These are phyloP conservation scores for Brassica carinata DNA, from an alignment of 345 rosid species.

Conservation along the genomic window DNA sequence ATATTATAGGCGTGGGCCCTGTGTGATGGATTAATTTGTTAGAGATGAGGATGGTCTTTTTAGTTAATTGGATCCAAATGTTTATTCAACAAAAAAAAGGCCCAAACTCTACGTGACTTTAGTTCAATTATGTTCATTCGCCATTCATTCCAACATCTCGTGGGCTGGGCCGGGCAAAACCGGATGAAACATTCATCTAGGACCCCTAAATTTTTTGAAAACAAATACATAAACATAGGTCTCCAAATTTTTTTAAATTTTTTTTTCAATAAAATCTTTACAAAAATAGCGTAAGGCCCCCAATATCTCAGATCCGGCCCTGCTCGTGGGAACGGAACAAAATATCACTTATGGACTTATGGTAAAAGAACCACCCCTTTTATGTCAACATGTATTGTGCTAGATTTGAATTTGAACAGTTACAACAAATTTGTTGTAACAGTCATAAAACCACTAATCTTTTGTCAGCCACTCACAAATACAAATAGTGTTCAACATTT, in stretches of 20 bases:
- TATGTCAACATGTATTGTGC: not conserved
- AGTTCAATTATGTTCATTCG: too few relatives aligned
- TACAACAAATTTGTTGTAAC: not conserved
- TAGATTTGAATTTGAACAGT: not conserved
- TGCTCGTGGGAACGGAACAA: too few relatives aligned
- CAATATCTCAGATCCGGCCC: too few relatives aligned
- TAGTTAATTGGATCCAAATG: slow-evolving; percentile 7
- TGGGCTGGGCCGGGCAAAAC: too few relatives aligned
- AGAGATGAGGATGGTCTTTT: not conserved
- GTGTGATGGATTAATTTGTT: not conserved
- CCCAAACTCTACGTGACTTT: slow-evolving; percentile 1
- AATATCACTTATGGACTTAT: too few relatives aligned
- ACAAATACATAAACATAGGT: too few relatives aligned
- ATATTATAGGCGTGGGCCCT: not conserved
- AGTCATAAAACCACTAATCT: not conserved
- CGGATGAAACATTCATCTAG: too few relatives aligned
- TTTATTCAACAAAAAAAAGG: not conserved
- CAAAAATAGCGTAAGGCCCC: too few relatives aligned
- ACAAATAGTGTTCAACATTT: not conserved
- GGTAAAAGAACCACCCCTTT: not conserved
- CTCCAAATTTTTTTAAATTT: too few relatives aligned
- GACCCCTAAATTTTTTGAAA: too few relatives aligned
- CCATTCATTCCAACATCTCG: too few relatives aligned
- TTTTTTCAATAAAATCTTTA: too few relatives aligned
- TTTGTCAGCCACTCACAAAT: not conserved